These are phyloP conservation scores for Bipolaris victoriae DNA, from an alignment of 2,329 filamentous ascomycete species.

Conservation along the genomic window DNA sequence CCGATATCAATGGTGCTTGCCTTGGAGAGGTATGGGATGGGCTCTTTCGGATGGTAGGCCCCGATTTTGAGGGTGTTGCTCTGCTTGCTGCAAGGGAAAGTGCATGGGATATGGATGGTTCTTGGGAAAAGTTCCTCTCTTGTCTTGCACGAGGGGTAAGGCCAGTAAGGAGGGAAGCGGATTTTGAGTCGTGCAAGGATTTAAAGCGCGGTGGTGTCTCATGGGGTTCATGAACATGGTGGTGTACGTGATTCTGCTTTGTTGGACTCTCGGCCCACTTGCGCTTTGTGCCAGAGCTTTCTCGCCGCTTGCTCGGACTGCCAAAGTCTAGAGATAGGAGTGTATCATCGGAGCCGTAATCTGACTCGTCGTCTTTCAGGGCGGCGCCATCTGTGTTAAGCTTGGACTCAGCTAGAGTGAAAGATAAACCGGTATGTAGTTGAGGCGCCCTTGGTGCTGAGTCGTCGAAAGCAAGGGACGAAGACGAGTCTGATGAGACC, in stretches of 20 bases:
- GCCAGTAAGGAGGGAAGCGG: background rate
- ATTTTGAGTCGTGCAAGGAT: background rate
- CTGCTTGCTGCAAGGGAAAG: background rate
- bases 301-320: slow-evolving; percentile 5
- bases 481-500: slow-evolving; percentile 14
- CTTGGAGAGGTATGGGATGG: background rate
- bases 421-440: slow-evolving; percentile 27
- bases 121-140: background rate
- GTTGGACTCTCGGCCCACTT: slow-evolving; percentile 30
- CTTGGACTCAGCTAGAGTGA: slow-evolving; percentile 31
- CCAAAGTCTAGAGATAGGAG: slow-evolving; percentile 29
- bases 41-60: background rate
- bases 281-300: slow-evolving; percentile 31
- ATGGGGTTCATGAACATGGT: background rate
- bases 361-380: slow-evolving; percentile 1
- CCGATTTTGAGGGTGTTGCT: background rate
- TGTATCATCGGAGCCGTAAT: slow-evolving; percentile 19
- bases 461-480: slow-evolving; percentile 34
- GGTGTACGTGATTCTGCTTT: background rate
- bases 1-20: background rate
- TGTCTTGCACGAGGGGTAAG: background rate
- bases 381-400: slow-evolving; percentile 14
- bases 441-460: slow-evolving; percentile 15
- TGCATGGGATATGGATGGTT: slow-evolving; percentile 3
- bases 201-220: background rate